Evolutionary conservation across 2,329 filamentous ascomycete genomes (phyloP).

Genomic region (Exophiala aquamarina): DNA sequence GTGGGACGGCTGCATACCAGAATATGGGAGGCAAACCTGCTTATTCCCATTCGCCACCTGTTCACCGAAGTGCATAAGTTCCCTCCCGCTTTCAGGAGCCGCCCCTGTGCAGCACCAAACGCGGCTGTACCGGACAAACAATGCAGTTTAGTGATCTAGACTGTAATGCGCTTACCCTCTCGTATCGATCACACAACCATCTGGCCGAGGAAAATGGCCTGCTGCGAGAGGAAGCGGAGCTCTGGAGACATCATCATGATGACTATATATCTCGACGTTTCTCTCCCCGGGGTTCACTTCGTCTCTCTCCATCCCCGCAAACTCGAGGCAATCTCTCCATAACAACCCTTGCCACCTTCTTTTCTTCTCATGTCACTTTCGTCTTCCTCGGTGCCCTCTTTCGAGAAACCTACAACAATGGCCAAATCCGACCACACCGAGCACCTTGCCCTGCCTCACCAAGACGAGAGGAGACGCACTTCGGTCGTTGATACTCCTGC

Average conservation of each 20-base stretch:
- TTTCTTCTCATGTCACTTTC: slow-evolving; percentile 12
- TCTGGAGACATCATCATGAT: slow-evolving; percentile 8
- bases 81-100: too few relatives aligned
- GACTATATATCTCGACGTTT: slow-evolving; percentile 18
- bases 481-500: slow-evolving; percentile 14
- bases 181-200: neutral
- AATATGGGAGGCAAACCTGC: too few relatives aligned
- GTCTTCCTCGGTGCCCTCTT: slow-evolving; percentile 11
- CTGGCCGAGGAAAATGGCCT: neutral
- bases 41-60: too few relatives aligned
- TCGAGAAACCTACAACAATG: slow-evolving; percentile 17
- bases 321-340: slow-evolving; percentile 1
- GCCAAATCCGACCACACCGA: slow-evolving; percentile 17
- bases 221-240: slow-evolving; percentile 9
- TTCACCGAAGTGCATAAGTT: too few relatives aligned
- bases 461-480: slow-evolving; percentile 13
- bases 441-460: slow-evolving; percentile 14
- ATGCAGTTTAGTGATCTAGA: neutral
- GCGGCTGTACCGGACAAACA: too few relatives aligned
- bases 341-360: slow-evolving; percentile 4
- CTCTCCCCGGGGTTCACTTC: slow-evolving; percentile 12
- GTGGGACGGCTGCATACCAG: too few relatives aligned
- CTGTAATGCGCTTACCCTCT: neutral
- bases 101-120: too few relatives aligned
- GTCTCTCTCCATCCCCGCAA: slow-evolving; percentile 18